These are phyloP conservation scores for Mycena floridula DNA, from an alignment of 768 basidiomycete species.

Conservation along the genomic window DNA sequence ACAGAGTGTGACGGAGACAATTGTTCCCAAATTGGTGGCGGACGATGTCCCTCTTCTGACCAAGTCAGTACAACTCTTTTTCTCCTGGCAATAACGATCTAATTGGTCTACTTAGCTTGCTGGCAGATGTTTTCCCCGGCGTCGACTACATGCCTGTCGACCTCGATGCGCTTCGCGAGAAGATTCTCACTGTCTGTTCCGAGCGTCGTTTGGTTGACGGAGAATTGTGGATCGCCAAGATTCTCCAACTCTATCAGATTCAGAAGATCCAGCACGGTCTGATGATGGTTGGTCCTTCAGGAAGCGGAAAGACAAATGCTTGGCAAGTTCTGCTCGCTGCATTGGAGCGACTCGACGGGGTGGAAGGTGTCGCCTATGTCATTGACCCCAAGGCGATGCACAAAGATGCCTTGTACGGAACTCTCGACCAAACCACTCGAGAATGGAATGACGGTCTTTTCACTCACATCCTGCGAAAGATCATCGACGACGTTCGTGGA, in stretches of 20 bases:
- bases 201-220: constrained; percentile 84
- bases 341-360: constrained; percentile 83
- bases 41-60: constrained; percentile 94
- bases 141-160: constrained; percentile 89
- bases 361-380: constrained; percentile 91
- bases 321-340: constrained; percentile 94
- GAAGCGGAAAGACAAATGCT: constrained; percentile 93
- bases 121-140: constrained; percentile 97
- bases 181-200: constrained; percentile 81
- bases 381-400: constrained; percentile 99
- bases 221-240: constrained; percentile 90
- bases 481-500: constrained; percentile 97
- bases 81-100: background rate
- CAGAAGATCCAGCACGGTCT: constrained; percentile 99
- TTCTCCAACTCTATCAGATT: constrained; percentile 96
- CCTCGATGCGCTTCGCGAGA: constrained; percentile 74
- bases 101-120: constrained; percentile 45
- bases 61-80: constrained; percentile 44
- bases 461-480: constrained; percentile 95
- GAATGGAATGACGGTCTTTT: constrained; percentile 99
- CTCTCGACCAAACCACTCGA: constrained; percentile 92
- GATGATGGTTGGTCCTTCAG: constrained; percentile 99
- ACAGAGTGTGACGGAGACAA: constrained; percentile 97
- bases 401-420: constrained; percentile 97
- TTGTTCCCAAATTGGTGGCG: constrained; percentile 95